Evolutionary conservation across 345 rosid genomes (phyloP), one percentile per base, ranked within the genome.

Genomic region (Hibiscus tridactylites): DNA sequence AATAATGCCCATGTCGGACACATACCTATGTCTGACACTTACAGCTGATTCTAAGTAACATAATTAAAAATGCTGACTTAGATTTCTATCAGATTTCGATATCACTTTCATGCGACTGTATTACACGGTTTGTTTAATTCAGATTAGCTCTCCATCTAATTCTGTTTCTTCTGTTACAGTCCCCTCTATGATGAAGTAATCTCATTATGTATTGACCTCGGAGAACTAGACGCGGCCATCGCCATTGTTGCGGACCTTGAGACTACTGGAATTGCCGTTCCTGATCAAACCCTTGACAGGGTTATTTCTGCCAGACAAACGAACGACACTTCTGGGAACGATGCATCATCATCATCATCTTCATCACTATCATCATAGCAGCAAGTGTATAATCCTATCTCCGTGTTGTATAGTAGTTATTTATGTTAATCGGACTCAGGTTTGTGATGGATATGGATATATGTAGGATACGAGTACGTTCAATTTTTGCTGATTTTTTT

Each of bases 181-280:
- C 90, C 97, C 57, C 81, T 90, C n/a, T 94, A 94, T 8, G 88
- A 90, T 11, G 98, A 94, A 82, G 83, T 90, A 77, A 85, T 94
- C 76, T 77, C 88, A 16, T 29, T 90, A 68, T 91, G 98, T 75
- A 79, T 94, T 31, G 97, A 88, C 71, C 86, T 91, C 6, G 95
- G 93, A 72, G 98, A 94, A 72, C 85, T 90, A 71, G 97, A 94
- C 59, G 97, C 97, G 5, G 96, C 96, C 39, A 72, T 94, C 61
- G 97, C 95, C 6, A 90, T 94, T 68, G 96, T 91, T 28, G 97
- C 97, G 3, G 97, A 91, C 71, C 76, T 91, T 88, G 97, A 91
- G 83, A 83, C 88, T 1, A 61, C 89, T 12, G 96, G 97, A 74
- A 85, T 91, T 46, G 33, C 81, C 0, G 93, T 88, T 5, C 90